Percentiles rank a stretch among this genome's conserved stretches.
These are phyloP conservation scores for Penicillium coprophilum DNA, from an alignment of 495 filamentous ascomycete species.

Conservation along the genomic window DNA sequence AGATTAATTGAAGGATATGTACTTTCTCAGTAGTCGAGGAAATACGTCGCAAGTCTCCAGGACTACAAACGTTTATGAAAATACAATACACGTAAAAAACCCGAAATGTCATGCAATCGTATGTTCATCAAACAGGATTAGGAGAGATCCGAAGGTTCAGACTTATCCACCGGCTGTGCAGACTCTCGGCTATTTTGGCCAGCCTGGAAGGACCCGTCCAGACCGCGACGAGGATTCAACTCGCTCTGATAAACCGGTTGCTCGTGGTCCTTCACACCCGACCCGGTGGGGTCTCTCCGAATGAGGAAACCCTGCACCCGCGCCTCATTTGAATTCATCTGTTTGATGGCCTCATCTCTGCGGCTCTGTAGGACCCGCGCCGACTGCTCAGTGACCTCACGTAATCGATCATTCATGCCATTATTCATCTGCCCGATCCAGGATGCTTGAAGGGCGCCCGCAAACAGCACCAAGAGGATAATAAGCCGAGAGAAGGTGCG, in stretches of 20 bases:
- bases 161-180: neutral
- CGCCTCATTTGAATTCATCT: conserved; percentile 54
- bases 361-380: conserved; percentile 58
- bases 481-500: conserved; percentile 69
- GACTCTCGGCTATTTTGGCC: conserved; percentile 1
- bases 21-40: neutral
- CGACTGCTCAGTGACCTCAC: conserved; percentile 61
- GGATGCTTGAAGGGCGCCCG: conserved; percentile 65
- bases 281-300: conserved; percentile 58
- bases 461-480: conserved; percentile 62
- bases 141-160: neutral
- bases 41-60: neutral
- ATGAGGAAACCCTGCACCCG: conserved; percentile 72
- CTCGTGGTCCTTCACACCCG: conserved; percentile 46
- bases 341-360: conserved; percentile 47
- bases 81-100: conserved; percentile 8
- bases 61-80: neutral
- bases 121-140: neutral
- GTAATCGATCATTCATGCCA: conserved; percentile 59
- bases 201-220: neutral
- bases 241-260: conserved; percentile 38
- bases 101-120: neutral
- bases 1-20: neutral
- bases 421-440: conserved; percentile 58
- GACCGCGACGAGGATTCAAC: conserved; percentile 26